A percentile compares a stretch with the other conserved stretches of the same genome.
Evolutionary conservation across 2,329 filamentous ascomycete species (phyloP).

Genomic region (Mollisiaceae sp.): DNA sequence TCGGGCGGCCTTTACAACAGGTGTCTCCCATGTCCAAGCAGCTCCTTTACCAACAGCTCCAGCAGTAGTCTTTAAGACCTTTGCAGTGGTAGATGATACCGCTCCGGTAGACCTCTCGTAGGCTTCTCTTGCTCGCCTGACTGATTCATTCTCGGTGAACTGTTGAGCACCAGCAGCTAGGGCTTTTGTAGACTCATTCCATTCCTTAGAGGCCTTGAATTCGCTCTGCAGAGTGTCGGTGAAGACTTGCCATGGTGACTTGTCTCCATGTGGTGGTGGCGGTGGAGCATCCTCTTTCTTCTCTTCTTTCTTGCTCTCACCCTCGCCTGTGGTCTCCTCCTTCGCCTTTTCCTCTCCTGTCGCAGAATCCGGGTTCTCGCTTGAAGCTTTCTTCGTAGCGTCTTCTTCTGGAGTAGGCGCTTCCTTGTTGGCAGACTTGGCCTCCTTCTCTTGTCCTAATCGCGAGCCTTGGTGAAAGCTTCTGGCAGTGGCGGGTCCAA

Average conservation of each 20-base stretch:
- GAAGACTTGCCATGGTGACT: slow-evolving; percentile 98
- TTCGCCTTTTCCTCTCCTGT: slow-evolving; percentile 38
- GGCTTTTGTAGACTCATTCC: slow-evolving; percentile 98
- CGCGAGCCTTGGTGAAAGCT: slow-evolving; percentile 35
- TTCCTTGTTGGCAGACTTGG: slow-evolving; percentile 31
- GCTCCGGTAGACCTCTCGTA: slow-evolving; percentile 87
- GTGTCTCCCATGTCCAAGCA: slow-evolving; percentile 96
- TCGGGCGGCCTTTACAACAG: slow-evolving; percentile 88
- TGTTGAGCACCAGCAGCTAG: slow-evolving; percentile 87
- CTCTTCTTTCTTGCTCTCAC: slow-evolving; percentile 48
- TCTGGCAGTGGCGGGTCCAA: slow-evolving; percentile 25
- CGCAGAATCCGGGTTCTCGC: slow-evolving; percentile 31
- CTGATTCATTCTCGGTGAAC: slow-evolving; percentile 90
- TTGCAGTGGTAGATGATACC: slow-evolving; percentile 77
- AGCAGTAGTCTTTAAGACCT: slow-evolving; percentile 84
- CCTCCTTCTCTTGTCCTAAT: slow-evolving; percentile 37
- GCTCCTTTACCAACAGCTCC: slow-evolving; percentile 88
- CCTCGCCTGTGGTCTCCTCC: slow-evolving; percentile 46
- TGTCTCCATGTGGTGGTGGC: slow-evolving; percentile 95
- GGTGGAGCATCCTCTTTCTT: slow-evolving; percentile 72
- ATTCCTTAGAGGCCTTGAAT: slow-evolving; percentile 97
- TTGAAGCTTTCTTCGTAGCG: slow-evolving; percentile 31
- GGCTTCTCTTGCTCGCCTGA: slow-evolving; percentile 82
- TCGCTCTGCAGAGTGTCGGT: slow-evolving; percentile 93
- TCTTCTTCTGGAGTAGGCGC: slow-evolving; percentile 30